Percentiles rank a stretch among this genome's conserved stretches.
phyloP scores from a whole-genome alignment of 768 basidiomycete species.

The Glaciozyma antarctica region DNA sequence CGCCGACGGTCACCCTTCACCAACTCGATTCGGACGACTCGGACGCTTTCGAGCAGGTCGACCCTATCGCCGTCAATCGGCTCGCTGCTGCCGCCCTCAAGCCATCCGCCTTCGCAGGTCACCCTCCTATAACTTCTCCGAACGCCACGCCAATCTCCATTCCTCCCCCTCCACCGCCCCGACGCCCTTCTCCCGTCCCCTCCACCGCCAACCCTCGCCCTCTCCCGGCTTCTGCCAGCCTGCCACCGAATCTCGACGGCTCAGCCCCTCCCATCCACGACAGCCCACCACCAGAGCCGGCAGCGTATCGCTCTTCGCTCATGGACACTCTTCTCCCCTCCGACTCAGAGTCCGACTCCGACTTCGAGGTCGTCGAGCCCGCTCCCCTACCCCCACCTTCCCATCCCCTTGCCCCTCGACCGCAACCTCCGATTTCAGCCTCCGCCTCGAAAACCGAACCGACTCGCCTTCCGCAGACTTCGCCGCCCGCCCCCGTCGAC shows the following conservation, averaged over 20 bases:
- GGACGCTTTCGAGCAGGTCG: constrained; percentile 36
- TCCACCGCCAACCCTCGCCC: background rate
- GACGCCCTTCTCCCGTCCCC: too few species aligned
- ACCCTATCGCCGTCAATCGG: background rate
- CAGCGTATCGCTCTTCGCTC: background rate
- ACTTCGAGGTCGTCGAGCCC: constrained; percentile 2
- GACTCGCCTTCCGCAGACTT: too few species aligned
- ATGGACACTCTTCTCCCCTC: constrained; percentile 17
- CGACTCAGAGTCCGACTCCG: constrained; percentile 11
- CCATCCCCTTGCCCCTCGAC: background rate
- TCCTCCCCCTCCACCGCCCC: too few species aligned
- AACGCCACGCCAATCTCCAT: too few species aligned
- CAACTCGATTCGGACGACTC: constrained; percentile 29
- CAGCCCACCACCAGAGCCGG: background rate
- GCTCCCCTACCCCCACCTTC: background rate
- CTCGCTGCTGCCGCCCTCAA: background rate
- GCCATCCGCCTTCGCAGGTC: background rate
- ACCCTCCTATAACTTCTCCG: background rate
- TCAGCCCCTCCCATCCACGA: constrained; percentile 33
- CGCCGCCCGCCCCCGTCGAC: too few species aligned
- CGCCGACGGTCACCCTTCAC: background rate
- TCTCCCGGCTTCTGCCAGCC: background rate
- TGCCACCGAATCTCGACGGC: background rate
- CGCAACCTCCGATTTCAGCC: background rate
- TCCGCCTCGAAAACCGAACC: too few species aligned